Percentiles rank a stretch among this genome's conserved stretches.
phyloP scores from a whole-genome alignment of 2,329 filamentous ascomycete genomes.

The Fusarium phyllophilum region DNA sequence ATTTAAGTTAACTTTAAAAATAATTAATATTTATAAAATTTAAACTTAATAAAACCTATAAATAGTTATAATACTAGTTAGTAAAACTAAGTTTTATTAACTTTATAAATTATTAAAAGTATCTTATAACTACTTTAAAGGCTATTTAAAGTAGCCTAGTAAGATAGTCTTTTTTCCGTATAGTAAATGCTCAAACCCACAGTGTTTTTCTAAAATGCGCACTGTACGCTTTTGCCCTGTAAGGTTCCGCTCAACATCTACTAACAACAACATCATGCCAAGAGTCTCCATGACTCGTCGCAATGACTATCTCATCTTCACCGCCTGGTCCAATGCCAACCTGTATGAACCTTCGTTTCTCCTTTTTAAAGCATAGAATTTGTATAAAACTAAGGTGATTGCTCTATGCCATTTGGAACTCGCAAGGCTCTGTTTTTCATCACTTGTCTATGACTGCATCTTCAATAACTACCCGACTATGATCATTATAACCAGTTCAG shows the following conservation, averaged over 20 bases:
- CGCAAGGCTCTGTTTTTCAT: fast-evolving
- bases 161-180: too few relatives aligned
- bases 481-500: background rate
- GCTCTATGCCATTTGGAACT: background rate
- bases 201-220: too few relatives aligned
- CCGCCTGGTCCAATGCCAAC: background rate
- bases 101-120: too few relatives aligned
- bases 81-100: too few relatives aligned
- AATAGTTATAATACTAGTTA: too few relatives aligned
- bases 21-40: too few relatives aligned
- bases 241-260: too few relatives aligned
- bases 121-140: fast-evolving
- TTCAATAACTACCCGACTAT: background rate
- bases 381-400: fast-evolving
- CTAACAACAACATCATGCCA: background rate
- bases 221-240: too few relatives aligned
- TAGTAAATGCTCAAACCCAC: too few relatives aligned
- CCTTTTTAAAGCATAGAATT: fast-evolving
- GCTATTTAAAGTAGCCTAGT: too few relatives aligned
- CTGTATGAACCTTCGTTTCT: background rate
- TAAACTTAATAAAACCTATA: too few relatives aligned
- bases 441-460: background rate
- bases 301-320: background rate
- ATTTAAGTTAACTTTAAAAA: too few relatives aligned
- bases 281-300: background rate